phyloP scores from a whole-genome alignment of 2,329 filamentous ascomycete genomes.

The Apiospora rasikravindrae region DNA sequence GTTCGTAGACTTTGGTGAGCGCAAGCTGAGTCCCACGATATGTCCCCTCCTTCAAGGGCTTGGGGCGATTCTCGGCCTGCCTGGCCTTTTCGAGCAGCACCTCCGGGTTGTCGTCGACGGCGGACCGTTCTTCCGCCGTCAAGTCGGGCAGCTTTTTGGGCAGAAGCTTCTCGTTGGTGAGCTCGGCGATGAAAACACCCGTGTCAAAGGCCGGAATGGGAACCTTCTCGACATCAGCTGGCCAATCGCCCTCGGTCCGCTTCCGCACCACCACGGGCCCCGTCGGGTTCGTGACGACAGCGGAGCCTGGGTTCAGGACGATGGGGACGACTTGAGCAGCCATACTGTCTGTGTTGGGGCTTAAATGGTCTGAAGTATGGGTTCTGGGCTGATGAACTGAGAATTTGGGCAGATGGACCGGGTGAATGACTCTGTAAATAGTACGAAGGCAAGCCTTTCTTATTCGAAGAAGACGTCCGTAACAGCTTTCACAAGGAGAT shows the following conservation, averaged over 20 bases:
- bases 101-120: constrained; percentile 9
- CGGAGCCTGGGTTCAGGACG: background rate
- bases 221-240: constrained; percentile 3
- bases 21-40: constrained; percentile 14
- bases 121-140: background rate
- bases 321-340: background rate
- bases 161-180: constrained; percentile 8
- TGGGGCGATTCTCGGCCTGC: background rate
- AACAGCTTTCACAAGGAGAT: background rate
- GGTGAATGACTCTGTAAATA: background rate
- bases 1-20: constrained; percentile 18
- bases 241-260: constrained; percentile 4
- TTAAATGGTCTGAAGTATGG: background rate
- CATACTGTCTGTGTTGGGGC: background rate
- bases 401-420: background rate
- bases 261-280: background rate
- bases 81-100: background rate
- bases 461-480: background rate
- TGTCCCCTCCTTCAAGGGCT: background rate
- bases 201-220: constrained; percentile 18
- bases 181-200: constrained; percentile 5
- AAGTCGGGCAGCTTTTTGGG: constrained; percentile 2
- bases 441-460: background rate
- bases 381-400: background rate
- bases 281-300: background rate